These are phyloP conservation scores for Dendrocalamus latiflorus DNA, from an alignment of 202 grass and related monocot species.

Conservation along the genomic window DNA sequence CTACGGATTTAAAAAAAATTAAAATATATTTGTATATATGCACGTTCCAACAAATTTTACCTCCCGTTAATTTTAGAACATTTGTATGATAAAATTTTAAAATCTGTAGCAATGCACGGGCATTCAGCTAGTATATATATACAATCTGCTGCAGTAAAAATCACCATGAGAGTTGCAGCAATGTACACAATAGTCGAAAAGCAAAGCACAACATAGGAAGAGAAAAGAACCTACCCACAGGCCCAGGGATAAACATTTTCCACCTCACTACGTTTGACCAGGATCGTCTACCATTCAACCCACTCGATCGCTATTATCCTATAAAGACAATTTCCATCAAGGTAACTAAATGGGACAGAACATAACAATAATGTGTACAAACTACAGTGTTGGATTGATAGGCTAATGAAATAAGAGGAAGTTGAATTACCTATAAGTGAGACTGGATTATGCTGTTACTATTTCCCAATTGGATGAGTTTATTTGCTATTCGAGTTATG, in stretches of 20 bases:
- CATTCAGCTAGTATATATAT: no score
- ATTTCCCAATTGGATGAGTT: conserved; percentile 71
- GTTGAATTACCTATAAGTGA: conserved; percentile 52
- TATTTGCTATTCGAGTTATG: conserved; percentile 75
- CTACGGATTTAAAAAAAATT: no score
- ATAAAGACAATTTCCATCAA: conserved; percentile 8
- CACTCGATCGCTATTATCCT: conserved; percentile 65
- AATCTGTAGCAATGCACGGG: no score
- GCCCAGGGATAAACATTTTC: conserved; percentile 83
- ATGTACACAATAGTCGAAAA: not conserved
- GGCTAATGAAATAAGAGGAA: not conserved
- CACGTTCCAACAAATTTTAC: no score
- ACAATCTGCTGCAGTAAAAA: no score
- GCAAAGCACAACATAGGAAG: not conserved
- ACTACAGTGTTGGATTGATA: not conserved
- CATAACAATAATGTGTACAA: not conserved
- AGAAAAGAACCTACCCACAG: conserved; percentile 49
- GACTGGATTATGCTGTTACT: conserved; percentile 50
- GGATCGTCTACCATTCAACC: conserved; percentile 54
- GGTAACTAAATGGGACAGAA: not conserved
- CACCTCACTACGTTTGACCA: conserved; percentile 56
- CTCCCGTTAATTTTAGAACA: no score
- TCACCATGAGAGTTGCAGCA: no score
- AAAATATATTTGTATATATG: no score
- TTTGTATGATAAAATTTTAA: no score